Percentiles rank a stretch among this genome's conserved stretches.
These are phyloP conservation scores for Gyromitra esculenta DNA, from an alignment of 2,329 filamentous ascomycete genomes.

Conservation along the genomic window DNA sequence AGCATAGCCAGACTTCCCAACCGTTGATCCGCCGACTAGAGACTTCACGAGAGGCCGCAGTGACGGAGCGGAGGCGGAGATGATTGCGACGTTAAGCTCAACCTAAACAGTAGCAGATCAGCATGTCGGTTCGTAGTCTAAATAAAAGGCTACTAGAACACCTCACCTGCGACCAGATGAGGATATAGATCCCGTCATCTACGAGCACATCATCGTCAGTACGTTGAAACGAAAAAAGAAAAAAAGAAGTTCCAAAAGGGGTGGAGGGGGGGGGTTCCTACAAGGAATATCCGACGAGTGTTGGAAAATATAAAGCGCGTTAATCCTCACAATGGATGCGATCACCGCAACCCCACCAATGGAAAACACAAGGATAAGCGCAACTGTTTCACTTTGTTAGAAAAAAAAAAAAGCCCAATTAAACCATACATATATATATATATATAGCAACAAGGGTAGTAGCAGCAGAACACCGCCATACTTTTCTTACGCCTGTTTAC, in stretches of 20 bases:
- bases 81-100: constrained; percentile 63
- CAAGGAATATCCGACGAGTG: constrained; percentile 52
- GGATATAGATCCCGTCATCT: constrained; percentile 57
- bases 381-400: constrained; percentile 13
- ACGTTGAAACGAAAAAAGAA: neutral
- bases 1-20: constrained; percentile 20
- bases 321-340: constrained; percentile 58
- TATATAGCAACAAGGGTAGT: neutral
- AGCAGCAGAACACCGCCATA: neutral
- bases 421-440: too few relatives aligned
- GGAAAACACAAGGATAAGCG: constrained; percentile 55
- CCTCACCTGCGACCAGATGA: constrained; percentile 56
- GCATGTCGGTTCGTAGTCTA: neutral
- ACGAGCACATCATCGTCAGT: constrained; percentile 23
- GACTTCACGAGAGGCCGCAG: constrained; percentile 60
- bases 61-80: constrained; percentile 62
- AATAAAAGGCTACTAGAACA: neutral
- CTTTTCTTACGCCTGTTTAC: constrained; percentile 61
- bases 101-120: constrained; percentile 48
- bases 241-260: neutral
- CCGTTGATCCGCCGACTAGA: constrained; percentile 48
- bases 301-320: constrained; percentile 56
- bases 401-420: neutral
- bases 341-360: constrained; percentile 57
- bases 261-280: neutral